Evolutionary conservation across 148 eudicot genomes (phyloP).

Genomic region (Vaccinium vitisidaea): DNA sequence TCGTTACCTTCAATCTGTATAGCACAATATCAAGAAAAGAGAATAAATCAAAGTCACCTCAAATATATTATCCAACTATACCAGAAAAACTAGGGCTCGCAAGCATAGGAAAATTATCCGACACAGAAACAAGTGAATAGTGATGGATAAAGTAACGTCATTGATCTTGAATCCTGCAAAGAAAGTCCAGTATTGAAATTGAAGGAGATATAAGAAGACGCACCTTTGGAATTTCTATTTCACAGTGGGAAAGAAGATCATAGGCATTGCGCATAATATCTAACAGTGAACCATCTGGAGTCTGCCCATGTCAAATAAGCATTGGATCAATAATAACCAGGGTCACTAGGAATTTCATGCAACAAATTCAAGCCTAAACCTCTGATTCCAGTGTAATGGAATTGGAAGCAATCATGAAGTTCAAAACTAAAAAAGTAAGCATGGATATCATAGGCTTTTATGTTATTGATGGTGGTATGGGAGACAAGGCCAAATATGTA

Average conservation of each 20-base stretch:
- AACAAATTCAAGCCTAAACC: not conserved
- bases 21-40: constrained; percentile 18
- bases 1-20: constrained; percentile 75
- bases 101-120: constrained; percentile 1
- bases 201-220: constrained; percentile 10
- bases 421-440: not conserved
- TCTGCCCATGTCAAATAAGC: constrained; percentile 46
- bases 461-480: not conserved
- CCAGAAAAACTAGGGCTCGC: not conserved
- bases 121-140: not conserved
- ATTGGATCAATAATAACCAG: constrained; percentile 17
- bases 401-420: not conserved
- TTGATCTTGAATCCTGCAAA: not conserved
- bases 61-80: not conserved
- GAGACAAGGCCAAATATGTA: not conserved
- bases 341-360: constrained; percentile 13
- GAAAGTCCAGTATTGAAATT: not conserved
- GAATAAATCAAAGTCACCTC: constrained; percentile 8
- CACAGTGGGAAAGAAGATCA: constrained; percentile 78
- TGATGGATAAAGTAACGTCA: not conserved
- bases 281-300: constrained; percentile 95
- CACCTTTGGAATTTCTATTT: constrained; percentile 76
- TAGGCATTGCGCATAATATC: constrained; percentile 85
- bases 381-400: not conserved
- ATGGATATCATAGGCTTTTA: not conserved